phyloP scores from a whole-genome alignment of 192 early-diverging fungal species.

The Podila minutissima region DNA sequence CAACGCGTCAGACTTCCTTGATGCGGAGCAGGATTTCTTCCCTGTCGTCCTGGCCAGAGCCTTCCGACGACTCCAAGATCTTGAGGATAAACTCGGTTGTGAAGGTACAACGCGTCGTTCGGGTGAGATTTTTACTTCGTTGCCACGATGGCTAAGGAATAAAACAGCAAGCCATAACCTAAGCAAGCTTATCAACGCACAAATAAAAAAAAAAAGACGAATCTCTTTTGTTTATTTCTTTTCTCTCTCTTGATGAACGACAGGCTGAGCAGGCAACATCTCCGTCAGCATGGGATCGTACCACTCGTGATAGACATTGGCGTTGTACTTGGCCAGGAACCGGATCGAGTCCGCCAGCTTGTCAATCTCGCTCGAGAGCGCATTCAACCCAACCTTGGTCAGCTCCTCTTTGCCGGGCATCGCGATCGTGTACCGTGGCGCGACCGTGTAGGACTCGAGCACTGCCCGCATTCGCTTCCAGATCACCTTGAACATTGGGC shows the following conservation, averaged over 20 bases:
- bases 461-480: conserved; percentile 54
- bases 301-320: conserved; percentile 62
- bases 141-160: too few relatives aligned
- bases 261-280: neutral
- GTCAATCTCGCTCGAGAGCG: conserved; percentile 61
- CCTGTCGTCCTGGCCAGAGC: too few relatives aligned
- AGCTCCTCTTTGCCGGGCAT: conserved; percentile 55
- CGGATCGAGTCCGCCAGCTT: conserved; percentile 52
- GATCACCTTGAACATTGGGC: conserved; percentile 64
- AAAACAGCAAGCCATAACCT: too few relatives aligned
- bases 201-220: neutral
- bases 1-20: too few relatives aligned
- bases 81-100: too few relatives aligned
- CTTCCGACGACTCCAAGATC: too few relatives aligned
- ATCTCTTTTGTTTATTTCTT: neutral
- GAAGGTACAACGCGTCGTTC: too few relatives aligned
- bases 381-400: conserved; percentile 60
- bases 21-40: too few relatives aligned
- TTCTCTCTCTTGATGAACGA: neutral
- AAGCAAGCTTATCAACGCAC: too few relatives aligned
- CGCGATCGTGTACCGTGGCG: conserved; percentile 20
- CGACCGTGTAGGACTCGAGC: conserved; percentile 24
- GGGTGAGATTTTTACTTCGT: too few relatives aligned
- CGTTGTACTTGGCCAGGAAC: conserved; percentile 66
- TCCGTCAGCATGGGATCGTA: conserved; percentile 65